Evolutionary conservation across 2,329 filamentous ascomycete species (phyloP).

Genomic region (Tolypocladium nubicola): DNA sequence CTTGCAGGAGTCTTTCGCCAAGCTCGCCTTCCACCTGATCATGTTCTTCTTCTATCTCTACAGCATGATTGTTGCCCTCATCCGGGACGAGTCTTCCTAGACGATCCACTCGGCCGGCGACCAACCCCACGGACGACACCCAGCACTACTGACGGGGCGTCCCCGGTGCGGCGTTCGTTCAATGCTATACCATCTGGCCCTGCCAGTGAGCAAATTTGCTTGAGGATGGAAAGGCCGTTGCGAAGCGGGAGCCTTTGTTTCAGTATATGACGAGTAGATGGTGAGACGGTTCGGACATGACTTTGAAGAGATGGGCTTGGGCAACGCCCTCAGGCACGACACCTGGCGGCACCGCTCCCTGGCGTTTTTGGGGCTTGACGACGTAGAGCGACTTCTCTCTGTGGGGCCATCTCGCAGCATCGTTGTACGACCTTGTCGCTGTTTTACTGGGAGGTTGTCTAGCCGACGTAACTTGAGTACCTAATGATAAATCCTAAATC

Average conservation of each 20-base stretch:
- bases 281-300: neutral
- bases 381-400: neutral
- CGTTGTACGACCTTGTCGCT: neutral
- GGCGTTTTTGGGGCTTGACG: neutral
- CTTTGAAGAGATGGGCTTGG: neutral
- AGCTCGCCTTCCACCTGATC: constrained; percentile 94
- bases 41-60: constrained; percentile 99
- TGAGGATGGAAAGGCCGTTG: neutral
- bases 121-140: neutral
- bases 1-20: constrained; percentile 88
- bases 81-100: constrained; percentile 85
- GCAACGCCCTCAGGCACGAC: neutral
- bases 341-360: neutral
- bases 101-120: neutral
- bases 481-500: constrained; percentile 16
- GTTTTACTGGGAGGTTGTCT: neutral
- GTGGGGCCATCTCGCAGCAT: neutral
- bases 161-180: neutral
- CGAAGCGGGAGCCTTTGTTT: neutral
- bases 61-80: constrained; percentile 96
- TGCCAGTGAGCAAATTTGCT: neutral
- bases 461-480: constrained; percentile 14
- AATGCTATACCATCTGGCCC: neutral
- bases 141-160: neutral
- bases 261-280: neutral